Percentiles rank a stretch among this genome's conserved stretches.
phyloP scores from a whole-genome alignment of 2,329 filamentous ascomycete genomes.

The Didymosphaeria variabile region DNA sequence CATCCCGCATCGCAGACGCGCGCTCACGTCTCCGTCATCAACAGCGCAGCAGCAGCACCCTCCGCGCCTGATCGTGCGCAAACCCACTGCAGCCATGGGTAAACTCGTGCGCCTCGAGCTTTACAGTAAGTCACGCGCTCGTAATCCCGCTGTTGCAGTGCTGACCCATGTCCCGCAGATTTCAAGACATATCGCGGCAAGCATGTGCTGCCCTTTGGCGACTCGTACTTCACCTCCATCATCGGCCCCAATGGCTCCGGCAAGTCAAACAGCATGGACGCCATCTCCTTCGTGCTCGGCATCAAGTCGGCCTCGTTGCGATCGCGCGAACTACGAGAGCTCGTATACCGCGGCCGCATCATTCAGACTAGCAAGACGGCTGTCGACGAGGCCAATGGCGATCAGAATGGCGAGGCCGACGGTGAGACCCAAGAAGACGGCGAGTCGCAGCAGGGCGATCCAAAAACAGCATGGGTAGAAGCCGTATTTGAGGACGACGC shows the following conservation, averaged over 20 bases:
- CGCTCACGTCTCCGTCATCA: slow-evolving; percentile 4
- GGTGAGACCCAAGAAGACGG: slow-evolving; percentile 58
- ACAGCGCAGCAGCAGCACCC: slow-evolving; percentile 21
- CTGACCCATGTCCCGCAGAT: slow-evolving; percentile 63
- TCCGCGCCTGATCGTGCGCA: slow-evolving; percentile 22
- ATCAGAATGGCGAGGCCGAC: slow-evolving; percentile 41
- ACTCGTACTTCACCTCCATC: slow-evolving; percentile 99
- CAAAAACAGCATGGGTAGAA: slow-evolving; percentile 98
- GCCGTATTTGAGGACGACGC: slow-evolving; percentile 98
- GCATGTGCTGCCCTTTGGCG: slow-evolving; percentile 91
- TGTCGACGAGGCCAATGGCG: slow-evolving; percentile 66
- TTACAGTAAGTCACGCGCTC: slow-evolving; percentile 72
- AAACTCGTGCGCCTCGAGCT: slow-evolving; percentile 95
- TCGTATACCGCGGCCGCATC: slow-evolving; percentile 95
- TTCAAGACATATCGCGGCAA: slow-evolving; percentile 99
- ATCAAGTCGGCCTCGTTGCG: slow-evolving; percentile 99
- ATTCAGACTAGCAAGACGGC: slow-evolving; percentile 92
- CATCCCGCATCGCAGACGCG: neutral
- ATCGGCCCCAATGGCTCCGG: slow-evolving; percentile 99
- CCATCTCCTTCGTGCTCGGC: slow-evolving; percentile 97
- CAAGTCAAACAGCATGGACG: slow-evolving; percentile 99
- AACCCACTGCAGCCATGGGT: slow-evolving; percentile 70
- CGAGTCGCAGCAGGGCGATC: slow-evolving; percentile 73
- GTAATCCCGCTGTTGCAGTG: slow-evolving; percentile 12
- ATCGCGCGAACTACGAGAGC: slow-evolving; percentile 90